Percentiles rank a stretch among this genome's conserved stretches.
These are phyloP conservation scores for Cornus florida DNA, from an alignment of 148 eudicot genomes.

Conservation along the genomic window DNA sequence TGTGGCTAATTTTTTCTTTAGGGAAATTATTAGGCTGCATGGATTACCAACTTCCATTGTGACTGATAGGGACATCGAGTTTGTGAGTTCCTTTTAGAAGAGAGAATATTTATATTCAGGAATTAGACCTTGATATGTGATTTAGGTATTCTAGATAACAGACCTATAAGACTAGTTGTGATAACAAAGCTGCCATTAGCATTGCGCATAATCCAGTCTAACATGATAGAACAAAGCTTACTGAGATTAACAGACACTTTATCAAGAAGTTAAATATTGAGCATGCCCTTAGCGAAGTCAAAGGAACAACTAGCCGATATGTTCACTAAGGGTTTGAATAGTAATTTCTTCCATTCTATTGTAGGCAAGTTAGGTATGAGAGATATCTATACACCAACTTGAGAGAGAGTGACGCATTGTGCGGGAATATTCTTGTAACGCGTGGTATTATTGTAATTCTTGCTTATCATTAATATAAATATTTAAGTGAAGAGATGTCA, in stretches of 20 bases:
- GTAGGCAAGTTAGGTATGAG: not conserved
- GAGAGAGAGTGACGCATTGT: not conserved
- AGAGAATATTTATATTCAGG: not conserved
- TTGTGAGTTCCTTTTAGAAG: not conserved
- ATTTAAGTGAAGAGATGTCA: too few species aligned
- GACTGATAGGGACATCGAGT: not conserved
- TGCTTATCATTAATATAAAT: too few species aligned
- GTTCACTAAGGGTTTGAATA: not conserved
- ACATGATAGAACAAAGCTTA: not conserved
- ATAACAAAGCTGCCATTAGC: too few species aligned
- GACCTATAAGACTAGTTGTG: not conserved
- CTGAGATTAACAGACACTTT: not conserved
- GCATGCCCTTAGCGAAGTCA: not conserved
- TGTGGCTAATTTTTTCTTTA: not conserved
- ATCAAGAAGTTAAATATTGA: not conserved
- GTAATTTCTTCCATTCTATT: too few species aligned
- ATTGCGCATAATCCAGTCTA: not conserved
- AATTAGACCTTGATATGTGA: too few species aligned
- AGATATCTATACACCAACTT: not conserved
- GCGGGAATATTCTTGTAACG: too few species aligned
- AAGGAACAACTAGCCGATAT: not conserved
- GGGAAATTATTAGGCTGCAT: not conserved
- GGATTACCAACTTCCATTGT: not conserved
- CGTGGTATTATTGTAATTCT: too few species aligned
- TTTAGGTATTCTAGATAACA: too few species aligned